phyloP scores from a whole-genome alignment of 345 rosid species.

The Citrus trifoliata region DNA sequence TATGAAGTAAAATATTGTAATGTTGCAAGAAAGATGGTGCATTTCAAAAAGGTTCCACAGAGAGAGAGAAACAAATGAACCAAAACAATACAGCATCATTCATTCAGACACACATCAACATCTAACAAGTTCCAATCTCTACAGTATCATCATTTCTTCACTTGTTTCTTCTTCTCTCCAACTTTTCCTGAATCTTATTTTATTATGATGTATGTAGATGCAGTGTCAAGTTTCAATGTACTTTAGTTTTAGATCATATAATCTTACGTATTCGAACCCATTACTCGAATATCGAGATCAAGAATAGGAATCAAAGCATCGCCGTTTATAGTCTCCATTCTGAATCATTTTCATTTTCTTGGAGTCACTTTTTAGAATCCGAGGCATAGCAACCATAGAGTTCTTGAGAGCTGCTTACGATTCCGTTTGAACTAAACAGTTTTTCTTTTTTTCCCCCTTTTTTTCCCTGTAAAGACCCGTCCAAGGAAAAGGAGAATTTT shows the following conservation, averaged over 20 bases:
- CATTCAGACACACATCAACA: constrained; percentile 1
- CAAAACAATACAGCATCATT: constrained; percentile 1
- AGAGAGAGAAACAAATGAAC: constrained; percentile 5
- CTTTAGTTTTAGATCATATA: constrained; percentile 7
- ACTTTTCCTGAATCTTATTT: neutral
- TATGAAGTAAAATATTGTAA: too few relatives aligned
- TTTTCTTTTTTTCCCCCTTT: neutral
- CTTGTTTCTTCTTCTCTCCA: neutral
- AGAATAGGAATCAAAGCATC: neutral
- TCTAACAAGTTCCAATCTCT: constrained; percentile 5
- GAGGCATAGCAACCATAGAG: constrained; percentile 30
- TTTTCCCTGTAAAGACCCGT: constrained; percentile 4
- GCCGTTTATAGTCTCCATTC: neutral
- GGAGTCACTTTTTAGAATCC: constrained; percentile 43
- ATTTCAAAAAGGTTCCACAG: constrained; percentile 3
- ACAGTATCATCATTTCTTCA: neutral
- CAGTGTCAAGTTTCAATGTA: neutral
- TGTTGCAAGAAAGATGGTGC: neutral
- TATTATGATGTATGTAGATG: neutral
- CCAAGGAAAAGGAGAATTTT: constrained; percentile 1
- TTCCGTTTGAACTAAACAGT: constrained; percentile 54
- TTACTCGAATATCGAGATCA: constrained; percentile 11
- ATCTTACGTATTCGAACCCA: neutral
- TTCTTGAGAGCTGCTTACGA: constrained; percentile 21
- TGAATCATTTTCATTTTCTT: neutral